Evolutionary conservation across 305 asterid species (phyloP), one percentile per base, ranked within the genome.

Genomic region (Fraxinus greggii): DNA sequence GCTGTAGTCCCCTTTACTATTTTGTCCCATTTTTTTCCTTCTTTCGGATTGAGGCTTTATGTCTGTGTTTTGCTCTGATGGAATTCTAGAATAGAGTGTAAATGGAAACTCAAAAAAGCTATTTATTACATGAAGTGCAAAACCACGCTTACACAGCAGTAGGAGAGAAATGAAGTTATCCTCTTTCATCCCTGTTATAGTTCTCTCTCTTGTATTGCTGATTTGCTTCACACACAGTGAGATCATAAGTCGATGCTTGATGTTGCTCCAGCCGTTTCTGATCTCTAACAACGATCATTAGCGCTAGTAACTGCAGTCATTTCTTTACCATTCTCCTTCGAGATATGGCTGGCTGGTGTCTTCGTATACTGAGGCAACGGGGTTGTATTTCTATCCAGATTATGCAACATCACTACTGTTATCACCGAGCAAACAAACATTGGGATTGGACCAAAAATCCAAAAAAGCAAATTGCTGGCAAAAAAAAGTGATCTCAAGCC

Each of bases 381-480:
- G 24, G 59, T 63, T 23, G 88, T 74, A 76, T 91, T 94, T 75
- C 65, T 84, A 65, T 93, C 97, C 4, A 91, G 75, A 77, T 51
- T 84, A 13, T 83, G 87, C 87, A 92, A 72, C 48, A 92, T 28
- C 79, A 56, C 80, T 72, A 90, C 97, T 48, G 87, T 89, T 15
- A 89, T 65, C 38, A 93, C 86, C 0, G 94, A 85, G 78, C 90
- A 86, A 45, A 82, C 84, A 77, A 92, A 87, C 93, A 89, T 89
- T 0, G 95, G 96, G 33, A 94, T 91, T 4, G 98, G 96, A 32
- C 98, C 97, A 59, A 90, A 91, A 42, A 90, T 90, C 98, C 97
- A 94, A 3, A 92, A 79, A 81, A 92, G 56, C 88, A 94, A 80
- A 80, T 78, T 90, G 80, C 89, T 85, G 70, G 95, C 93, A 7